phyloP scores from a whole-genome alignment of 1,139 yeast species.

The Zygoascus sp. region DNA sequence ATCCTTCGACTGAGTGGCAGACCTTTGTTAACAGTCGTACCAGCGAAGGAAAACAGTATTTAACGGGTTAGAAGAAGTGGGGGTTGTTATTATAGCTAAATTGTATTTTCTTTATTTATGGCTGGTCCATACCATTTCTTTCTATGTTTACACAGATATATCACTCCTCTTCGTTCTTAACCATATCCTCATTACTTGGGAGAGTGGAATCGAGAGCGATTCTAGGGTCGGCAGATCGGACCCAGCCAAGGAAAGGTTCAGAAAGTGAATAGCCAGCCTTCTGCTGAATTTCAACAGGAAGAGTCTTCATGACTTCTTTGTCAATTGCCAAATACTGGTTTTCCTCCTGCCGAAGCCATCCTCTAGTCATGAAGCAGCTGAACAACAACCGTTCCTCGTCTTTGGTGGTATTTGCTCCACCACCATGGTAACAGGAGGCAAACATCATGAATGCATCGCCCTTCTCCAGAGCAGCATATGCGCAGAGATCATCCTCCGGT shows the following conservation, averaged over 20 bases:
- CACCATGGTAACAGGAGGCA: conserved; percentile 17
- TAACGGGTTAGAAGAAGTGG: background rate
- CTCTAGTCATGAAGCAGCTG: conserved; percentile 15
- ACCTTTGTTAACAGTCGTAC: background rate
- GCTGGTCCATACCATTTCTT: no score
- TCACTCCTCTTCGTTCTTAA: background rate
- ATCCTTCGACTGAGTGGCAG: background rate
- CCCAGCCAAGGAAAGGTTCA: conserved; percentile 14
- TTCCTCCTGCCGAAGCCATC: conserved; percentile 15
- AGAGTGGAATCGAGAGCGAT: conserved; percentile 7
- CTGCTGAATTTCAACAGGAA: conserved; percentile 12
- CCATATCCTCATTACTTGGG: conserved; percentile 9
- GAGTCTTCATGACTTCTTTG: conserved; percentile 9
- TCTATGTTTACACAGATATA: background rate
- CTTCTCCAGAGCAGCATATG: conserved; percentile 10
- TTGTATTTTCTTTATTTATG: no score
- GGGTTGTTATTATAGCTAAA: no score
- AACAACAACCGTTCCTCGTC: conserved; percentile 14
- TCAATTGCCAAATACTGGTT: conserved; percentile 14
- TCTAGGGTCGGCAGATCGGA: conserved; percentile 11
- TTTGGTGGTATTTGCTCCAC: conserved; percentile 14
- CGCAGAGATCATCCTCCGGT: conserved; percentile 9
- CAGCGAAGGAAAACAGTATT: background rate
- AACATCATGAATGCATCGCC: conserved; percentile 16
- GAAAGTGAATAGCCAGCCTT: conserved; percentile 11